These are phyloP conservation scores for Pinus taeda DNA, from an alignment of 75 land plant genomes.

Conservation along the genomic window DNA sequence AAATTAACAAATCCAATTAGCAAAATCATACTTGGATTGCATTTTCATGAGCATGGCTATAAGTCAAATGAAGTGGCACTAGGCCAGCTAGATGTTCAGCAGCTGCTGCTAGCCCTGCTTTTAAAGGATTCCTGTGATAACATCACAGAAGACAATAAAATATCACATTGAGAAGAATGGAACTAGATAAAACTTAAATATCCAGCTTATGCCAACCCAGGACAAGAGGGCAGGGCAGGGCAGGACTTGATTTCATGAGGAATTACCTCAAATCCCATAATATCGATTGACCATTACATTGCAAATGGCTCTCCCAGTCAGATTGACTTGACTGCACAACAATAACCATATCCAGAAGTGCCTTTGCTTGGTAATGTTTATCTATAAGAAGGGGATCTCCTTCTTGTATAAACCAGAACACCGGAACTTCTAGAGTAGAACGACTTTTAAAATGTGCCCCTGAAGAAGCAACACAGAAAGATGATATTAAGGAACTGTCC, in stretches of 20 bases:
- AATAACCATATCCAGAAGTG: constrained; percentile 94
- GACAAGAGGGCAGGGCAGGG: not conserved
- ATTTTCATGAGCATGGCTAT: constrained; percentile 91
- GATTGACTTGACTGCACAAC: constrained; percentile 80
- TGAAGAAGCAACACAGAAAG: constrained; percentile 12
- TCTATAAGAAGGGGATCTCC: constrained; percentile 82
- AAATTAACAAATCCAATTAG: not conserved
- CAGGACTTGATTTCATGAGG: not conserved
- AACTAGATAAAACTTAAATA: not conserved
- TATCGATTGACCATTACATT: constrained; percentile 86
- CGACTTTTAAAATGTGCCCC: constrained; percentile 55
- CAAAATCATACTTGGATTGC: constrained; percentile 70
- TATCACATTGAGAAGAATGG: constrained; percentile 5
- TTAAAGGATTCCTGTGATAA: constrained; percentile 67
- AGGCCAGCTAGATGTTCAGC: constrained; percentile 93
- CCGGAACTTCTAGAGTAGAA: constrained; percentile 85
- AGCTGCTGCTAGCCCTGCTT: constrained; percentile 88
- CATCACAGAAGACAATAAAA: not conserved
- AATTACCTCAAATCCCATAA: constrained; percentile 83
- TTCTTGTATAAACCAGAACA: constrained; percentile 91
- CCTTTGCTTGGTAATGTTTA: constrained; percentile 93
- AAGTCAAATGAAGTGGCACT: constrained; percentile 86
- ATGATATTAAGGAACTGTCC: not conserved
- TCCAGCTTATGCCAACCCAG: not conserved
- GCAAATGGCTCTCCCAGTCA: constrained; percentile 95